Conservation (phyloP, 164 flowering plant species). For the Nelumbo lutea region DNA sequence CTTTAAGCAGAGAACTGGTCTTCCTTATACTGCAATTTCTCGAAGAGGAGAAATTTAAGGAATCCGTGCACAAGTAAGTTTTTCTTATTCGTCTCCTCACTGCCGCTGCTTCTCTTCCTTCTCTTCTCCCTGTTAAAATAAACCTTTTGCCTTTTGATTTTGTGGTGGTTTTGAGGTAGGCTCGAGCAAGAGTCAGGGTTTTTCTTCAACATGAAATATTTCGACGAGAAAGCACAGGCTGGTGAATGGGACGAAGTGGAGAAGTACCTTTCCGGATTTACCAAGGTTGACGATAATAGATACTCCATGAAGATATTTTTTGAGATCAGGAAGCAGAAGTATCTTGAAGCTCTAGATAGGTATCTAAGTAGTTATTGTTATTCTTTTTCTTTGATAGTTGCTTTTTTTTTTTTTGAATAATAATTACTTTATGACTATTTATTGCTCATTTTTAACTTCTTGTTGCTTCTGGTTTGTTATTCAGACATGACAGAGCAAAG, state of each 20-base stretch:
- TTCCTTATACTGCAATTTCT: slow-evolving; percentile 90
- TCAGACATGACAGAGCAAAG: slow-evolving; percentile 71
- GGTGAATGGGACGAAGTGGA: slow-evolving; percentile 96
- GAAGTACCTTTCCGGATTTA: slow-evolving; percentile 39
- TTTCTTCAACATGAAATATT: slow-evolving; percentile 79
- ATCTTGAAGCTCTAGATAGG: slow-evolving; percentile 86
- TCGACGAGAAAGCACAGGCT: slow-evolving; percentile 76
- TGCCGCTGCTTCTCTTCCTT: background rate
- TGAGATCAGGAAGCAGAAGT: slow-evolving; percentile 62
- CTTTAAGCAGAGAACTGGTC: slow-evolving; percentile 88
- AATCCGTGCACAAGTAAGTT: slow-evolving; percentile 72
- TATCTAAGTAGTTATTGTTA: slow-evolving; percentile 6
- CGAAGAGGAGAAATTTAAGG: slow-evolving; percentile 88
- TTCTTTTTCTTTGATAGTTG: background rate
- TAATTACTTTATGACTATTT: background rate
- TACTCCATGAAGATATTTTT: slow-evolving; percentile 1
- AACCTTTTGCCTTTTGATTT: background rate
- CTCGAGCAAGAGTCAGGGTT: slow-evolving; percentile 87
- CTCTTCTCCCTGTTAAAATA: background rate
- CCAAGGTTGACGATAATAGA: background rate
- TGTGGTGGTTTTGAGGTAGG: slow-evolving; percentile 28
- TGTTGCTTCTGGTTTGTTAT: slow-evolving; percentile 12
- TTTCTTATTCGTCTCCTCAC: background rate
- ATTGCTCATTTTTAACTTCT: background rate
- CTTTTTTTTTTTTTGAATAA: background rate